These are phyloP conservation scores for Sequoiadendron giganteum DNA, from an alignment of 75 land plant species.

Conservation along the genomic window DNA sequence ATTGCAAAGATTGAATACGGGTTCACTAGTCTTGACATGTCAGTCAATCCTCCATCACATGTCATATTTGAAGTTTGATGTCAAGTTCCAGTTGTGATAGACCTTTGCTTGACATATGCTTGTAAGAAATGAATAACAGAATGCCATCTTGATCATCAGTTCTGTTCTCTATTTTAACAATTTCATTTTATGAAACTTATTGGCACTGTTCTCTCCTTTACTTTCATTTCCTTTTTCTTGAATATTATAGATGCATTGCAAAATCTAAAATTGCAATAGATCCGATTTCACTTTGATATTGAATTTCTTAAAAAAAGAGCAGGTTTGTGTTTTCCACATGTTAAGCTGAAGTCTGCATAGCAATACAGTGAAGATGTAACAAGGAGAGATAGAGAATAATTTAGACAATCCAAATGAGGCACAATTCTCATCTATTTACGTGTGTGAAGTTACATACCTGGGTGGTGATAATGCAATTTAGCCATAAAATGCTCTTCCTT, in stretches of 20 bases:
- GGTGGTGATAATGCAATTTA: not conserved
- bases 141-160: not conserved
- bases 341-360: not conserved
- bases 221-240: not conserved
- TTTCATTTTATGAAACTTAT: not conserved
- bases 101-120: not conserved
- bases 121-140: not conserved
- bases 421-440: not conserved
- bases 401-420: not conserved
- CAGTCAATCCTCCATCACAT: not conserved
- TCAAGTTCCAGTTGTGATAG: not conserved
- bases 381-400: not conserved
- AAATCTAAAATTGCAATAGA: not conserved
- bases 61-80: not conserved
- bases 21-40: not conserved
- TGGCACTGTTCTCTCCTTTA: not conserved
- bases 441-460: not conserved
- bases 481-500: not conserved
- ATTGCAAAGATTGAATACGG: not conserved
- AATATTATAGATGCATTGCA: not conserved
- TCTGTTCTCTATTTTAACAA: not conserved
- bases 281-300: not conserved
- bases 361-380: not conserved
- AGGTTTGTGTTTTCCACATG: not conserved
- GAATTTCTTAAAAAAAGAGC: not conserved